Evolutionary conservation across 768 basidiomycete species (phyloP).

Genomic region (Wakefieldia striispora): DNA sequence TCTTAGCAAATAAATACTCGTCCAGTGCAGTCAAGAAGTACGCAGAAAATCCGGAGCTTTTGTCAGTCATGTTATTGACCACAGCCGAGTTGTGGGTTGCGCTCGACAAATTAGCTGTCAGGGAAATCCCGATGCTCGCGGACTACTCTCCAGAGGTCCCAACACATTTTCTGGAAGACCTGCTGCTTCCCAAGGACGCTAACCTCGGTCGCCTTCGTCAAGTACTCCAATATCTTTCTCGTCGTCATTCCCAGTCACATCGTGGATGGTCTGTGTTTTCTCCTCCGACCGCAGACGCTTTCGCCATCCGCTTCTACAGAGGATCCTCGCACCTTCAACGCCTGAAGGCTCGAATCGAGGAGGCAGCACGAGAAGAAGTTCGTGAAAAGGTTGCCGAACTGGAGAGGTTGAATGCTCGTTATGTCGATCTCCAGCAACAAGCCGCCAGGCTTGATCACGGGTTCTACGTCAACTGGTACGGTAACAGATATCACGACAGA

Average conservation of each 20-base stretch:
- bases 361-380: slow-evolving; percentile 19
- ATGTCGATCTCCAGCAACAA: not conserved
- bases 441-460: not conserved
- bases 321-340: slow-evolving; percentile 14
- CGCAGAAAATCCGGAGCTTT: slow-evolving; percentile 34
- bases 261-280: slow-evolving; percentile 34
- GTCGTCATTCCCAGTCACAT: slow-evolving; percentile 22
- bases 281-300: slow-evolving; percentile 14
- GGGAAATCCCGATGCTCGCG: slow-evolving; percentile 36
- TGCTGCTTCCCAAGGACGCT: slow-evolving; percentile 37
- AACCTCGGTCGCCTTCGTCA: slow-evolving; percentile 29
- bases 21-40: slow-evolving; percentile 28
- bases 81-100: slow-evolving; percentile 48
- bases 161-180: slow-evolving; percentile 34
- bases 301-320: slow-evolving; percentile 36
- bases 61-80: slow-evolving; percentile 42
- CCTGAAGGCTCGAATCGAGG: slow-evolving; percentile 30
- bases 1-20: slow-evolving; percentile 27
- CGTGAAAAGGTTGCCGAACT: slow-evolving; percentile 29
- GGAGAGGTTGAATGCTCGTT: slow-evolving; percentile 4
- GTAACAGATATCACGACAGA: not conserved
- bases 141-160: slow-evolving; percentile 49
- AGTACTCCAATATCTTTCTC: slow-evolving; percentile 30
- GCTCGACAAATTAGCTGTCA: slow-evolving; percentile 37
- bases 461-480: not conserved